phyloP scores from a whole-genome alignment of 2,329 filamentous ascomycete species.

The Colletotrichum sp. region DNA sequence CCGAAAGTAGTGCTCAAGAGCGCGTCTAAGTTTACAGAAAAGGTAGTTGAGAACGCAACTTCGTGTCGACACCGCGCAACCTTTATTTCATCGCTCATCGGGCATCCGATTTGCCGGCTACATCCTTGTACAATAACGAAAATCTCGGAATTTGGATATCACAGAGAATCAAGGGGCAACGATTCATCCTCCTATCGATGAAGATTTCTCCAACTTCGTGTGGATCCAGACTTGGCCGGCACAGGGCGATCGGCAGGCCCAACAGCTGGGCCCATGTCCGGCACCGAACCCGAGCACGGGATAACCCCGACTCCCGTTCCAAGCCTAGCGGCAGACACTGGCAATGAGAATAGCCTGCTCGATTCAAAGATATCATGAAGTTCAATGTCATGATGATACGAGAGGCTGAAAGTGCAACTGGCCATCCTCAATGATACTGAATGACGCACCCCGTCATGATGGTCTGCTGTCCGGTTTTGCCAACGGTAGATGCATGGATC shows the following conservation, averaged over 20 bases:
- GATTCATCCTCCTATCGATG: neutral
- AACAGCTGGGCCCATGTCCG: neutral
- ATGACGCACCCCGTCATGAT: neutral
- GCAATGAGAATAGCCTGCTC: neutral
- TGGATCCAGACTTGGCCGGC: neutral
- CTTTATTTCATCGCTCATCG: neutral
- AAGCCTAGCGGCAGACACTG: neutral
- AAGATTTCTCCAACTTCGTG: neutral
- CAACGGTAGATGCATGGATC: neutral
- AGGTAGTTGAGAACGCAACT: neutral
- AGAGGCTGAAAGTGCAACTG: neutral
- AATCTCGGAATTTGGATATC: neutral
- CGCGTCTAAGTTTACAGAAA: neutral
- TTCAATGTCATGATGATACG: neutral
- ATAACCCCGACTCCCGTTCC: neutral
- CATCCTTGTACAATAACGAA: neutral
- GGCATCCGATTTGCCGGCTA: neutral
- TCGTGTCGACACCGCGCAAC: neutral
- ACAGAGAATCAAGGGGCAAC: neutral
- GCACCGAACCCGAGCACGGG: neutral
- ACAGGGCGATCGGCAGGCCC: neutral
- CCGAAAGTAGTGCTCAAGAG: neutral
- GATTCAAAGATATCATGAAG: neutral
- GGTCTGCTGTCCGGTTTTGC: neutral
- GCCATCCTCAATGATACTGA: neutral